Base-by-base conservation (phyloP, 2,329 filamentous ascomycete species). In the Aureobasidium lini region DNA sequence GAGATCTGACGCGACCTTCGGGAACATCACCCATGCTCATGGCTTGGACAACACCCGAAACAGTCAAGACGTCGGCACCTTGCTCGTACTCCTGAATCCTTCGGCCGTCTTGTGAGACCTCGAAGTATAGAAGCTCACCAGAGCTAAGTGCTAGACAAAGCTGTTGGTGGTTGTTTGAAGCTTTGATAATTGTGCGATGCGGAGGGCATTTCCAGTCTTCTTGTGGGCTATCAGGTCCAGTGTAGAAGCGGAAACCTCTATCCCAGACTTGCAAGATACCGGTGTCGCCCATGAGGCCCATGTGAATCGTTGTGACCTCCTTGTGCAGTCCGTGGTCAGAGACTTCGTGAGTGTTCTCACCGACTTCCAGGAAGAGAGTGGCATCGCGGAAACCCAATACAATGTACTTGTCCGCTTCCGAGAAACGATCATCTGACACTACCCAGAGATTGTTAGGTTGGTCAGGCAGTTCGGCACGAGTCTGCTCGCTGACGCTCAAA, bases 41-140 rank as follows among this genome's bases (percentile, higher is more conserved):
- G 65, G 89, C 95, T 16, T 92, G 97, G 50, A 99, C 92, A 0
- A 92, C 96, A 47, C 91, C 93, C 57, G 89, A 91, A 88, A 99
- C 94, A 68, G 95, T 88, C 67, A 91, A 90, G 72, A 93, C 91
- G 69, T 97, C 92, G 64, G 97, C 76, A 11, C 72, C 65, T 60
- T 72, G 69, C 18, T 70, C 89, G 65, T 96, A 96, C 75, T 97
- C 93, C 36, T 90, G 90, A 34, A 97, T 79, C 13, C 56, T 60
- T 3, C 89, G 89, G 32, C 92, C 92, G 72, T 97, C 93, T 0
- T 84, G 82, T 68, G 96, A 94, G 85, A 96, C 93, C 71, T 99
- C 95, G 66, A 99, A 99, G 70, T 97, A 99, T 43, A 96, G 89
- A 63, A 99, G 93, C 72, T 99, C 94, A 39, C 93, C 93, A 8